Evolutionary conservation across 768 basidiomycete genomes (phyloP), one percentile per base, ranked within the genome.

Genomic region (Tulasnella sp.): DNA sequence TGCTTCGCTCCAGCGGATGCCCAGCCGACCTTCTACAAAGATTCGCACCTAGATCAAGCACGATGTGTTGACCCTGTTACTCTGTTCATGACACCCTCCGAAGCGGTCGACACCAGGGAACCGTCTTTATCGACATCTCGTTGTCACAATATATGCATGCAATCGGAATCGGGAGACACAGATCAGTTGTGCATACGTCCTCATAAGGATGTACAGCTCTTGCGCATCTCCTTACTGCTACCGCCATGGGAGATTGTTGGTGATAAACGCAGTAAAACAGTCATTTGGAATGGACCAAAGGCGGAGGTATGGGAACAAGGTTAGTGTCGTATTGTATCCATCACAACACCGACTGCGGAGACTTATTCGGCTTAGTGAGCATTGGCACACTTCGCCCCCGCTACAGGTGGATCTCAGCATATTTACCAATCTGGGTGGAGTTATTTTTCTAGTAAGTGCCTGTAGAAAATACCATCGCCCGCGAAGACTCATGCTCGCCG

Each of bases 281-380:
- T 81, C 1, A 70, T 92, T 2, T 94, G 88, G 87, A 82, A 77
- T 60, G 90, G 90, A 0, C 81, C 86, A 4, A 72, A 71, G 8
- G 65, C 65, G 17, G 87, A 89, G 70, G 74, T 92, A 0, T 78
- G 76, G 71, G 79, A 84, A 54, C 77, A 85, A 76, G 81, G 86
- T 83, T 63, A 27, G 73, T 67, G 26, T 13, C 47, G 56, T n/a
- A 47, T 54, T 27, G 7, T 19, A 19, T 65, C 32, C 29, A 42
- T 53, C 29, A 56, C 30, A 26, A n/a, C 51, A 64, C 1, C 59
- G n/a, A 17, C 24, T n/a, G 9, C 15, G 47, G 5, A 7, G 47
- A 60, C 10, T 49, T 23, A 11, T 60, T 45, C 45, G 9, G 38
- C 4, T 29, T 51, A 86, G 85, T 88, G 44, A 69, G 72, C 42